Evolutionary conservation across 2,329 filamentous ascomycete species (phyloP).

Genomic region (Calonectria hongkongensis): DNA sequence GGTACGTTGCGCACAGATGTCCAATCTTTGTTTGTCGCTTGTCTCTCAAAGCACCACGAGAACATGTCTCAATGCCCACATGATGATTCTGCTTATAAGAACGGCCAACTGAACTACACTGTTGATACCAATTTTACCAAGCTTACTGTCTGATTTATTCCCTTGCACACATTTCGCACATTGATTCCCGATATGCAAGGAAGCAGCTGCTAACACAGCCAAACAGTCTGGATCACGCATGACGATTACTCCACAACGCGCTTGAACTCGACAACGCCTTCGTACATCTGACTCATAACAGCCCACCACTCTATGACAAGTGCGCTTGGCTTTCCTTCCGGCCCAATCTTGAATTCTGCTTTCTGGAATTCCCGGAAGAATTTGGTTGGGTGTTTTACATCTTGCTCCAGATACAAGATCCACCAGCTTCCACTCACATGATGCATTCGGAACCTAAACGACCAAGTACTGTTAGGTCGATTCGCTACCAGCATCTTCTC

Average conservation of each 20-base stretch:
- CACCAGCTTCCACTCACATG: conserved; percentile 57
- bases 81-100: conserved; percentile 79
- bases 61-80: conserved; percentile 46
- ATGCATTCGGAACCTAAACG: conserved; percentile 46
- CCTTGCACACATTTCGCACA: conserved; percentile 29
- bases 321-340: conserved; percentile 41
- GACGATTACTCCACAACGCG: conserved; percentile 25
- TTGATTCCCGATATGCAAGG: conserved; percentile 16
- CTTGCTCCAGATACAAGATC: conserved; percentile 44
- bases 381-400: neutral
- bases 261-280: conserved; percentile 43
- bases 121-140: conserved; percentile 76
- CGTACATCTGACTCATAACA: conserved; percentile 33
- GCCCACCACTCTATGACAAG: conserved; percentile 41
- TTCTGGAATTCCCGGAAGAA: conserved; percentile 36
- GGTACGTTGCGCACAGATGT: conserved; percentile 45
- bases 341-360: conserved; percentile 44
- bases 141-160: conserved; percentile 76
- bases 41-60: conserved; percentile 37
- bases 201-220: conserved; percentile 51
- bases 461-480: conserved; percentile 51
- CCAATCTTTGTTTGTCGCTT: conserved; percentile 39
- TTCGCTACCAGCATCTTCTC: conserved; percentile 52
- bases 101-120: conserved; percentile 79
- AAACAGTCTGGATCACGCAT: conserved; percentile 36